Evolutionary conservation across 148 eudicot species (phyloP), one percentile per base, ranked within the genome.

Genomic region (Simmondsia chinensis): DNA sequence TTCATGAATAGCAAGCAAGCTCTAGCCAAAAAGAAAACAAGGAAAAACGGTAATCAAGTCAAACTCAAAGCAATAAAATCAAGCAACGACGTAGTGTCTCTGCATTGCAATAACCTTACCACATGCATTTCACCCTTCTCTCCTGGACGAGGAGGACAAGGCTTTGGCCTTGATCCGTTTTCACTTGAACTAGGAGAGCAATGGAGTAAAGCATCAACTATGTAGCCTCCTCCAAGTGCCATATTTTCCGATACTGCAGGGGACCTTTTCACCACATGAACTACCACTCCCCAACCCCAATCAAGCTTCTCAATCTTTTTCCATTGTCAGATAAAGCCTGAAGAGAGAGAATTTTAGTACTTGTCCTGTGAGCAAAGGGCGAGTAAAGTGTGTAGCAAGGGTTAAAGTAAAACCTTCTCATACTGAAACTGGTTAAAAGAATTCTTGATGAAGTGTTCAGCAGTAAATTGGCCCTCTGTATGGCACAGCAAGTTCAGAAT

Each of bases 281-380:
- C 89, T 19, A 91, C 99, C 20, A 91, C 95, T 32, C 99, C 95
- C 99, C 99, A 91, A 22, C 95, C 99, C 99, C 99, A 91, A 50
- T 91, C 99, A 22, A 91, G 80, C 66, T 74, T 69, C 40, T 75
- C 68, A 24, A 85, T 76, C 63, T 71, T 82, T 56, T 79, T 34
- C 80, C 95, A 23, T 82, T 76, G 47, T 86, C 99, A 52, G 99
- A 95, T 66, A 91, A 77, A 49, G 95, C 79, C 99, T 91, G 63
- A 42, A 52, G 42, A 38, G 43, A 41, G 33, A 48, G 19, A 50
- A 36, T 83, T 59, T 73, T 77, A 21, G 88, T 80, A 11, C 83
- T 83, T 25, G 39, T 20, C 22, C 42, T 42, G 50, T 43, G 20
- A 11, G 23, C 9, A 44, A 10, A 26, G 66, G 83, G 73, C 88